These are phyloP conservation scores for Thecaphora thlaspeos DNA, from an alignment of 1,284 basidiomycete species.

Conservation along the genomic window DNA sequence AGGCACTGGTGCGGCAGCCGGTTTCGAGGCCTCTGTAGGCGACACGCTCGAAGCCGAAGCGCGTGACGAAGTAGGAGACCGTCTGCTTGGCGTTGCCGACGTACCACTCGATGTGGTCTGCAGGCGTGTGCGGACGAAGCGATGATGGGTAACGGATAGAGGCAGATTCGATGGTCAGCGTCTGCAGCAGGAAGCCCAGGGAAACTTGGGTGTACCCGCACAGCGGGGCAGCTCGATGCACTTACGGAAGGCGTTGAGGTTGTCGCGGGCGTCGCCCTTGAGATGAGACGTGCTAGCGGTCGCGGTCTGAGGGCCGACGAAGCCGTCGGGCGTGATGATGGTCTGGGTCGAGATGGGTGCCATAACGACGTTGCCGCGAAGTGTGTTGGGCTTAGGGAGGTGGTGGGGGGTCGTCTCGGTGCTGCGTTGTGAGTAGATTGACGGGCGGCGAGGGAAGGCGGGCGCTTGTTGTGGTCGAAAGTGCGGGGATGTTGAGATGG, in stretches of 20 bases:
- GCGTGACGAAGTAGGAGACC: conserved; percentile 11
- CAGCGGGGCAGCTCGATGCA: neutral
- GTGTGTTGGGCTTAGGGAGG: too few species aligned
- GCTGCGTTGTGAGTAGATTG: too few species aligned
- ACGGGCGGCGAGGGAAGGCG: too few species aligned
- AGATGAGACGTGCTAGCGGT: neutral
- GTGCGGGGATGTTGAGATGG: too few species aligned
- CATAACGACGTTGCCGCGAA: neutral
- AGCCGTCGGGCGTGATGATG: neutral
- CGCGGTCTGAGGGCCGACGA: neutral
- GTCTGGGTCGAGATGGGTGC: conserved; percentile 4
- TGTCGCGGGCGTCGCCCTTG: conserved; percentile 1
- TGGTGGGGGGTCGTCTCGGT: too few species aligned
- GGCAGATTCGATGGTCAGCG: too few species aligned
- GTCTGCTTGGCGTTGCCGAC: conserved; percentile 21
- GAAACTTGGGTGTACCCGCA: too few species aligned
- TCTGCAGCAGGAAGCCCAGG: too few species aligned
- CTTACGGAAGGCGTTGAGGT: conserved; percentile 2
- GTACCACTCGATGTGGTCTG: conserved; percentile 12
- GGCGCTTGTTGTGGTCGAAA: too few species aligned
- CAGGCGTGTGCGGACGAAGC: too few species aligned
- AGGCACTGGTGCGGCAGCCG: conserved; percentile 5
- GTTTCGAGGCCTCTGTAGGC: conserved; percentile 21
- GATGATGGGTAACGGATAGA: too few species aligned
- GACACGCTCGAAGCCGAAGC: conserved; percentile 10